Base-by-base conservation (phyloP, 169 alveolate species). In the Toxoplasma gondii region DNA sequence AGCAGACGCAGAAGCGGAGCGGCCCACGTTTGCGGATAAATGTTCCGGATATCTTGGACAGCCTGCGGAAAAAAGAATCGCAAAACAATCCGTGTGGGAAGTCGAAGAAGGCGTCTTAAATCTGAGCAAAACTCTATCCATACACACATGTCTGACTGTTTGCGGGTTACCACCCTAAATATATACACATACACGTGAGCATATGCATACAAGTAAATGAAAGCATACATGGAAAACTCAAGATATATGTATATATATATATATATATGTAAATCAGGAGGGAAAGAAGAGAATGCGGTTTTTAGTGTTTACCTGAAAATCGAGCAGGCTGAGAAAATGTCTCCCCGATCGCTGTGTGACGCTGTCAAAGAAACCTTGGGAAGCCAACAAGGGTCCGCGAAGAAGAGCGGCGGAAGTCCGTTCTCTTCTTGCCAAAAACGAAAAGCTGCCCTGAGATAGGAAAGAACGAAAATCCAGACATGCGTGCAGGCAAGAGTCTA, bases 21-120 rank as follows among this genome's bases (percentile, higher is more conserved):
- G n/a, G 98, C 97, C 98, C 98, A 96, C 41, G 98, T 93, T 24
- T 96, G 96, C 49, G 97, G 96, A 53, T 96, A 96, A 1, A 96
- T 80, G 74, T 86, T 69, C 45, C 97, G 87, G 83, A 83, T 31
- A 45, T 87, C 58, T 22, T 91, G 91, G 45, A 80, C 87, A 58
- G 83, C 92, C 53, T 58, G 74, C 19, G 84, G 12, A 36, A 24
- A 27, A 74, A 17, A 74, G 39, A 74, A 9, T 31, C 41, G 22
- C 84, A 74, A 16, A n/a, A 41, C 31, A 12, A n/a, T n/a, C n/a
- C n/a, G 39, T 1, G 45, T 12, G 19, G 43, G 27, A 34, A 34
- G 43, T 17, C 24, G 31, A 36, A 2, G 27, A 74, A 69, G 36
- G 82, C 38, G n/a, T 2, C 39, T n/a, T 36, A 9, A 36, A 9